A percentile compares a stretch with the other conserved stretches of the same genome.
phyloP scores from a whole-genome alignment of 2,329 filamentous ascomycete genomes.

The Fusarium solani-melongenae region DNA sequence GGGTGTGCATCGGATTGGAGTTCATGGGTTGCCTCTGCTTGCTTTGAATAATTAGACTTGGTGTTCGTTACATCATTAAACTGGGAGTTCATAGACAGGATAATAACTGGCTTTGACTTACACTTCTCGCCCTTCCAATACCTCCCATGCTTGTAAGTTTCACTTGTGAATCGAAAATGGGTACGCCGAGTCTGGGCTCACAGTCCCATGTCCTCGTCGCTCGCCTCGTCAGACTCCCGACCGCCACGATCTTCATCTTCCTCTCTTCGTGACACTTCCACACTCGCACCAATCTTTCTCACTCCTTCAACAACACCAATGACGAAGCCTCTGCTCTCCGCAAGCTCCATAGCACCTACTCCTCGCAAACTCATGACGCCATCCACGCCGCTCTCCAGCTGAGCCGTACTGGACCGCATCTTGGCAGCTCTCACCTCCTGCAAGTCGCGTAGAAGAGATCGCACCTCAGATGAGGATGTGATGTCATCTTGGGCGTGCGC shows the following conservation, averaged over 20 bases:
- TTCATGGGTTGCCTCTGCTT: background rate
- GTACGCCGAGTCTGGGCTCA: constrained; percentile 32
- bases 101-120: constrained; percentile 26
- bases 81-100: background rate
- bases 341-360: constrained; percentile 92
- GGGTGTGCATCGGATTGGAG: background rate
- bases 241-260: constrained; percentile 76
- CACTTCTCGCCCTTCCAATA: constrained; percentile 8
- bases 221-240: constrained; percentile 70
- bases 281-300: constrained; percentile 82
- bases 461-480: constrained; percentile 75
- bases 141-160: background rate
- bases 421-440: constrained; percentile 91
- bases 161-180: constrained; percentile 1
- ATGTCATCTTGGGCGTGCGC: constrained; percentile 89
- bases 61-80: background rate
- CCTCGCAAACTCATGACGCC: constrained; percentile 77
- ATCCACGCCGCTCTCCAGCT: constrained; percentile 76
- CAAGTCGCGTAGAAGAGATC: constrained; percentile 81
- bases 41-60: constrained; percentile 20
- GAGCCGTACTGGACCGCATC: constrained; percentile 79
- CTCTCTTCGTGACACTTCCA: constrained; percentile 81
- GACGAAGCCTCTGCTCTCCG: constrained; percentile 87
- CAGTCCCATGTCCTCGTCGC: constrained; percentile 64
- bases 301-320: constrained; percentile 88